phyloP scores from a whole-genome alignment of 805 yeast species.

The Pichia sporocuriosa region DNA sequence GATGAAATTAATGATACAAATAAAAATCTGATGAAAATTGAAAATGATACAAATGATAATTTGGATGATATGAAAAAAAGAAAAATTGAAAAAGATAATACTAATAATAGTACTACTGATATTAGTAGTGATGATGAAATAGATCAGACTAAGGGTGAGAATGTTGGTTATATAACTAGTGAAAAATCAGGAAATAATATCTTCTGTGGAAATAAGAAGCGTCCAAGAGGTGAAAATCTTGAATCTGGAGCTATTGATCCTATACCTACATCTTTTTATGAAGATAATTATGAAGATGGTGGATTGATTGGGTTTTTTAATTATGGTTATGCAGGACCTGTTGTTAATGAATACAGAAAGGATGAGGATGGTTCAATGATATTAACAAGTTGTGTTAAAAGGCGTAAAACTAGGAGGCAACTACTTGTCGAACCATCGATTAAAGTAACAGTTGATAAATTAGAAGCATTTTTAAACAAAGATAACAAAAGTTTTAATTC shows the following conservation, averaged over 20 bases:
- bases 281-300: conserved; percentile 7
- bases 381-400: conserved; percentile 12
- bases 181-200: neutral
- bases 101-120: neutral
- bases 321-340: conserved; percentile 6
- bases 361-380: conserved; percentile 1
- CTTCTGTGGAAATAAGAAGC: conserved; percentile 1
- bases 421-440: conserved; percentile 17
- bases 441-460: conserved; percentile 14
- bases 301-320: conserved; percentile 9
- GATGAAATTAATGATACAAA: neutral
- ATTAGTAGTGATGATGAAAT: neutral
- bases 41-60: neutral
- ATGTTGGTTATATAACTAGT: too few species aligned
- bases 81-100: neutral
- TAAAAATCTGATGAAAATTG: too few species aligned
- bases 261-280: conserved; percentile 1
- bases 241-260: conserved; percentile 10
- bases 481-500: conserved; percentile 21
- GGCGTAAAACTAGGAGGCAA: conserved; percentile 17
- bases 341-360: conserved; percentile 6
- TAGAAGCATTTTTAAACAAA: conserved; percentile 20
- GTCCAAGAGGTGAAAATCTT: conserved; percentile 8
- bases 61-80: neutral
- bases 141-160: neutral